phyloP scores from a whole-genome alignment of 2,329 filamentous ascomycete genomes.

The Colletotrichum sp. region DNA sequence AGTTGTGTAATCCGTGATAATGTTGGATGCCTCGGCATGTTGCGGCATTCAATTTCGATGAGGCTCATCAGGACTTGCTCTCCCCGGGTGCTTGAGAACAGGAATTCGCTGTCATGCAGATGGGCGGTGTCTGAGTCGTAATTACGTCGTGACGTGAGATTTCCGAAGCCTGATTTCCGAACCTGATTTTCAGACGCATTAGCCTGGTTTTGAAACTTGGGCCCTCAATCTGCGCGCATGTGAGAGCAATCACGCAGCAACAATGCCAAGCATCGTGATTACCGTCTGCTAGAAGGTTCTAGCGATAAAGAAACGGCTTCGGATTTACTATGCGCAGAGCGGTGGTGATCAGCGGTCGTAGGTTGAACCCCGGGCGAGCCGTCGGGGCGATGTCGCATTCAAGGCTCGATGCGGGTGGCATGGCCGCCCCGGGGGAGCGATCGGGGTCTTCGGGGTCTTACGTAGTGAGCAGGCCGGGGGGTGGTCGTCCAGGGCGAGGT shows the following conservation, averaged over 20 bases:
- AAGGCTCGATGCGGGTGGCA: conserved; percentile 9
- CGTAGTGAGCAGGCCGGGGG: neutral
- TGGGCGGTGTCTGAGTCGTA: neutral
- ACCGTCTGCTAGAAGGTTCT: conserved; percentile 5
- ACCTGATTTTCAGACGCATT: neutral
- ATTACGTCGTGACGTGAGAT: neutral
- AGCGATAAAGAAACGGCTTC: neutral
- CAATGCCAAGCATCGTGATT: neutral
- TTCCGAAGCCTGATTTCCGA: neutral
- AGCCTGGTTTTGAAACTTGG: neutral
- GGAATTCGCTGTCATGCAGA: neutral
- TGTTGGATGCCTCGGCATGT: neutral
- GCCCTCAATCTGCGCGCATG: neutral
- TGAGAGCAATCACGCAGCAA: neutral
- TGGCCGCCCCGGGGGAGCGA: conserved; percentile 2
- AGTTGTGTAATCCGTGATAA: neutral
- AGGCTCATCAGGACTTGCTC: neutral
- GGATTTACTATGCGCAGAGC: neutral
- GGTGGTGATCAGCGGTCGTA: neutral
- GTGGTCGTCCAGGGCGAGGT: neutral
- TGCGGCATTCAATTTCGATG: neutral
- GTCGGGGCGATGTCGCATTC: conserved; percentile 6
- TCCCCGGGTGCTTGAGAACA: neutral
- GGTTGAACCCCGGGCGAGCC: neutral
- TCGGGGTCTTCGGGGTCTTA: conserved; percentile 14